Evolutionary conservation across 1,284 basidiomycete species (phyloP).

Genomic region (Mrakiaceae sp.): DNA sequence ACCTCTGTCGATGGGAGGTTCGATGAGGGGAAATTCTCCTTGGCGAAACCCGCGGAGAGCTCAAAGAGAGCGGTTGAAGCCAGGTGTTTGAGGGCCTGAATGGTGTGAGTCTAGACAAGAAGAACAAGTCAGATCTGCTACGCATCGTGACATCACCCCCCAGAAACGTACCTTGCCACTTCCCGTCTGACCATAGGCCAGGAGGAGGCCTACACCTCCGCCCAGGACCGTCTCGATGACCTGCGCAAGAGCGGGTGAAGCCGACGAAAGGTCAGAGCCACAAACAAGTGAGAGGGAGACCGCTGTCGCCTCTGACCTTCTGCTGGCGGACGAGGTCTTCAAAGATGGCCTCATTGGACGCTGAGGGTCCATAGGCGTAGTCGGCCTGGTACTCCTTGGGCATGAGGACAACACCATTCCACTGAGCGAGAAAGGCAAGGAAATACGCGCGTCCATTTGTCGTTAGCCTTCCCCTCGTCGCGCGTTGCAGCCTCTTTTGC

Average conservation of each 20-base stretch:
- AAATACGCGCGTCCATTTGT: background rate
- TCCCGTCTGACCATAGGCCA: conserved; percentile 8
- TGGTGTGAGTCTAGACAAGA: conserved; percentile 1
- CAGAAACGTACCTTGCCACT: background rate
- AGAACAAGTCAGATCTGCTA: background rate
- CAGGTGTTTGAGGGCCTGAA: background rate
- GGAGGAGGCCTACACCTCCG: background rate
- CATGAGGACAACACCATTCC: conserved; percentile 14
- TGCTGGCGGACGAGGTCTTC: background rate
- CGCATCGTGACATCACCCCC: background rate
- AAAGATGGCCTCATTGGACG: background rate
- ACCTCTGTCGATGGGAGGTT: background rate
- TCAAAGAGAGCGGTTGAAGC: background rate
- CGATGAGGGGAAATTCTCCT: background rate
- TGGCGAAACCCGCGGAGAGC: background rate
- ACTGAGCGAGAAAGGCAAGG: background rate
- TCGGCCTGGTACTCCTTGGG: conserved; percentile 24
- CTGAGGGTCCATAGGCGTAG: background rate
- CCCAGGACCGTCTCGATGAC: background rate
- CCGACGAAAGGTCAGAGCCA: background rate
- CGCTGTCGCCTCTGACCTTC: background rate
- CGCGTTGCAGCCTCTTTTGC: background rate
- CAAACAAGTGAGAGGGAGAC: background rate
- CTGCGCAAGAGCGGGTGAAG: background rate
- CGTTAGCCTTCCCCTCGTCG: background rate